A percentile compares a stretch with the other conserved stretches of the same genome.
These are phyloP conservation scores for Fonsecaea monophora DNA, from an alignment of 2,329 filamentous ascomycete species.

Conservation along the genomic window DNA sequence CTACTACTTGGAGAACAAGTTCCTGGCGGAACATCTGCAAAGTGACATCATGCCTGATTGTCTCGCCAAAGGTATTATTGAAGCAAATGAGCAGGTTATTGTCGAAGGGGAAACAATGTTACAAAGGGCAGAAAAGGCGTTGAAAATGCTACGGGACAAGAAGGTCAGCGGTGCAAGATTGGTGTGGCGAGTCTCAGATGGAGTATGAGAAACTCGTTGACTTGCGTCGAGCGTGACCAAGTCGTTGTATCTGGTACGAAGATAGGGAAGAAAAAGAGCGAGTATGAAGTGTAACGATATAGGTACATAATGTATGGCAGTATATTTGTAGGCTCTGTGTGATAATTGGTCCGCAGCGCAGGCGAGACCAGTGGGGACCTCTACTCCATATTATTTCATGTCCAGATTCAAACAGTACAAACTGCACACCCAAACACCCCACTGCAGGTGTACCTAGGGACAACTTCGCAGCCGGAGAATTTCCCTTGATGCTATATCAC, in stretches of 20 bases:
- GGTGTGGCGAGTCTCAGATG: slow-evolving; percentile 36
- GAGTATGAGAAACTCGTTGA: not conserved
- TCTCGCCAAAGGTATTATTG: slow-evolving; percentile 49
- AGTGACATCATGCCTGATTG: slow-evolving; percentile 62
- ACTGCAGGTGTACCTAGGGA: not conserved
- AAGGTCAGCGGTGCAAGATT: slow-evolving; percentile 50
- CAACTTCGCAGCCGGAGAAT: not conserved
- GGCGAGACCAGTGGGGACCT: not conserved
- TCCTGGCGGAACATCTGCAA: slow-evolving; percentile 63
- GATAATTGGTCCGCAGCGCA: not conserved
- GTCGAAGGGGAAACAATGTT: slow-evolving; percentile 53
- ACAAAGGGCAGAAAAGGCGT: slow-evolving; percentile 52
- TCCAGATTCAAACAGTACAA: not conserved
- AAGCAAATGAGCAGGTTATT: slow-evolving; percentile 51
- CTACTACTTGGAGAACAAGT: slow-evolving; percentile 61
- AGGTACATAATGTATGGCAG: not conserved
- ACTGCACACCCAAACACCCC: not conserved
- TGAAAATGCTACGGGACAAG: slow-evolving; percentile 53
- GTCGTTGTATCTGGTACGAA: not conserved
- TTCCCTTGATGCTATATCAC: not conserved
- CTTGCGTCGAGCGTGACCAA: not conserved
- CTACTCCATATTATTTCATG: no score
- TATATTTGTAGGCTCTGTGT: not conserved
- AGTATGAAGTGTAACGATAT: not conserved
- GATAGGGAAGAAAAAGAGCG: not conserved